These are phyloP conservation scores for Phytophthora foliorum DNA, from an alignment of 352 stramenopile genomes.

Conservation along the genomic window DNA sequence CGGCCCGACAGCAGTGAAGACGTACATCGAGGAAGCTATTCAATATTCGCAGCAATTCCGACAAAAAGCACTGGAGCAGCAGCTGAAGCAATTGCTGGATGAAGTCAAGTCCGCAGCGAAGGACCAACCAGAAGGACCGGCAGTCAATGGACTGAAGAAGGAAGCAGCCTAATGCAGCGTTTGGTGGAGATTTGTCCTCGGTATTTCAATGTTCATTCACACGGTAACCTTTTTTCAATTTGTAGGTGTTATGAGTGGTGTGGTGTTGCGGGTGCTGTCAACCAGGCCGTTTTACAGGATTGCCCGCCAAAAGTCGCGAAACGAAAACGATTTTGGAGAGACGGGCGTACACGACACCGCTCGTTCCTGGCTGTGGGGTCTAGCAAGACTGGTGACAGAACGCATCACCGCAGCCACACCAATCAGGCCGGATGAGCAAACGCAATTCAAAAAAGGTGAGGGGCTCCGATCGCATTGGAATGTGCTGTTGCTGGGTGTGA, in stretches of 20 bases:
- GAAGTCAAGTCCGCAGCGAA: slow-evolving; percentile 28
- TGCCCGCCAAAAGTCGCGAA: slow-evolving; percentile 60
- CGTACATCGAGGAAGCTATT: slow-evolving; percentile 82
- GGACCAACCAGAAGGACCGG: not conserved
- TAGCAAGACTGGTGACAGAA: slow-evolving; percentile 1
- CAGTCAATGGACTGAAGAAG: not conserved
- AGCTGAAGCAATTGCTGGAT: slow-evolving; percentile 56
- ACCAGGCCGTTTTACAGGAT: slow-evolving; percentile 4
- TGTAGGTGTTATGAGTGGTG: too few relatives aligned
- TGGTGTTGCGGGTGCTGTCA: too few relatives aligned
- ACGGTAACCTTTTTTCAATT: slow-evolving; percentile 24
- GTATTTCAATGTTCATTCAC: slow-evolving; percentile 31
- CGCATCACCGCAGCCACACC: not conserved
- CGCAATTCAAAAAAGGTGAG: slow-evolving; percentile 57
- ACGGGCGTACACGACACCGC: slow-evolving; percentile 7
- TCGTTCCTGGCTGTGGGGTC: not conserved
- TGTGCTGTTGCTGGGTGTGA: not conserved
- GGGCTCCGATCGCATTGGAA: not conserved
- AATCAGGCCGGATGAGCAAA: slow-evolving; percentile 53
- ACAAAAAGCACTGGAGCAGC: slow-evolving; percentile 60
- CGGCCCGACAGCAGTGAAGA: slow-evolving; percentile 61
- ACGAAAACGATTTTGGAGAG: slow-evolving; percentile 34
- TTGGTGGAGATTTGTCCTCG: slow-evolving; percentile 11
- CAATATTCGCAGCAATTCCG: slow-evolving; percentile 73
- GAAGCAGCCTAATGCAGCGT: slow-evolving; percentile 29